These are phyloP conservation scores for Scleromitrula shiraiana DNA, from an alignment of 2,329 filamentous ascomycete genomes.

Conservation along the genomic window DNA sequence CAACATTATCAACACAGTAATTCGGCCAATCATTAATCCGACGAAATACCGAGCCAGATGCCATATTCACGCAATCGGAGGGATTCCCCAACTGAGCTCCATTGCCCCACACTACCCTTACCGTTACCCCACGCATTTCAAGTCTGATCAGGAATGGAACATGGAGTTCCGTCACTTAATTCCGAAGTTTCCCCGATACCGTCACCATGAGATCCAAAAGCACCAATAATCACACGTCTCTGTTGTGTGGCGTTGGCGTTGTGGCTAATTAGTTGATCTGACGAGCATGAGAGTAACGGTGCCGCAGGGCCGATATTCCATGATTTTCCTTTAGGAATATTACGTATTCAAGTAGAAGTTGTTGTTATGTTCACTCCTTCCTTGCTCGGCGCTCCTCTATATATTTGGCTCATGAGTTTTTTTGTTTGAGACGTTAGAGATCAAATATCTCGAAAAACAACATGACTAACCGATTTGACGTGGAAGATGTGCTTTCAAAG, in stretches of 20 bases:
- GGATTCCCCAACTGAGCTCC: not conserved
- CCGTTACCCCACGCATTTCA: not conserved
- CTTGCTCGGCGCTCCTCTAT: not conserved
- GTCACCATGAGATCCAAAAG: not conserved
- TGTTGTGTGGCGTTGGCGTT: not conserved
- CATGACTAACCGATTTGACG: conserved; percentile 33
- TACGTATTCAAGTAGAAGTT: not conserved
- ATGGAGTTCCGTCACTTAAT: not conserved
- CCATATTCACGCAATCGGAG: no score
- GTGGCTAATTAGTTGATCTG: not conserved
- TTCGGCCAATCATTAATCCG: not conserved
- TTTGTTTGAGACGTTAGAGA: no score
- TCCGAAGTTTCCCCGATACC: not conserved
- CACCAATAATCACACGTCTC: not conserved
- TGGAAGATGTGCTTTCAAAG: conserved; percentile 47
- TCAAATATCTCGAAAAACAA: not conserved
- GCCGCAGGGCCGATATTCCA: not conserved
- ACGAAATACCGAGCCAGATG: not conserved
- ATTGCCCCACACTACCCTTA: not conserved
- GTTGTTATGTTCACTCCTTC: not conserved
- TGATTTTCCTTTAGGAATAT: no score
- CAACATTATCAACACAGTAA: no score
- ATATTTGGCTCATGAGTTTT: no score
- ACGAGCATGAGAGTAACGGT: not conserved
- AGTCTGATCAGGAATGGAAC: not conserved